These are phyloP conservation scores for Aspergillaceae sp. DNA, from an alignment of 2,329 filamentous ascomycete species.

Conservation along the genomic window DNA sequence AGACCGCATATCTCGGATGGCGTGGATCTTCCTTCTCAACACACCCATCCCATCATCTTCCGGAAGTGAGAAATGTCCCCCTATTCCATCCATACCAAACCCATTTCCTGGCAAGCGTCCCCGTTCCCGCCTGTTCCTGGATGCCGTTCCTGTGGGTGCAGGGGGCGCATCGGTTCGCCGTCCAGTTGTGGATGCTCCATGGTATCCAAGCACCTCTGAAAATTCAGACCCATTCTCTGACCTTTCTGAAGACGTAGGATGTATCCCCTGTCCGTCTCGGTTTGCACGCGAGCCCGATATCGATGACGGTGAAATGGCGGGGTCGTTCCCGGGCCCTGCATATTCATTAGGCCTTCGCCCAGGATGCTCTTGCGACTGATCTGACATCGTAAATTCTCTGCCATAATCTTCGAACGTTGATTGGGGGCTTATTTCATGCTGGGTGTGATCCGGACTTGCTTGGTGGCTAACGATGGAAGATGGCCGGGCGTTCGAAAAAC, in stretches of 20 bases:
- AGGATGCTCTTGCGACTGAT: constrained; percentile 6
- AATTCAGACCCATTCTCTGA: background rate
- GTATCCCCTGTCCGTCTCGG: background rate
- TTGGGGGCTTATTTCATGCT: constrained; percentile 7
- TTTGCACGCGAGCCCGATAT: constrained; percentile 8
- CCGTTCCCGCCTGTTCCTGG: background rate
- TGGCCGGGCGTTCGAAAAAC: constrained; percentile 23
- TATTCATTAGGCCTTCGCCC: constrained; percentile 7
- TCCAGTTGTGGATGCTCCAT: background rate
- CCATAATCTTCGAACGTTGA: constrained; percentile 9
- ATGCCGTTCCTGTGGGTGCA: background rate
- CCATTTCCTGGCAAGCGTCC: background rate
- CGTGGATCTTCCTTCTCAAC: constrained; percentile 59
- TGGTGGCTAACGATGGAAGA: constrained; percentile 15
- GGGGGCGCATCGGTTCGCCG: background rate
- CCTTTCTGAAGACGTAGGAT: background rate
- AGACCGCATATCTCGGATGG: constrained; percentile 56
- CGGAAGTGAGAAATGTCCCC: constrained; percentile 41
- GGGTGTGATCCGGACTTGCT: constrained; percentile 8
- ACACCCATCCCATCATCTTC: constrained; percentile 71
- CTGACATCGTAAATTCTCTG: constrained; percentile 6
- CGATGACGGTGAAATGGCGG: constrained; percentile 10
- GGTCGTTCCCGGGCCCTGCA: constrained; percentile 15
- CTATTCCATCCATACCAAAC: constrained; percentile 8
- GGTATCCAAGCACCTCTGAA: background rate